Percentiles rank a stretch among this genome's conserved stretches.
Conservation (phyloP, 106 monocot genomes). For the Dendrobium huoshanense region DNA sequence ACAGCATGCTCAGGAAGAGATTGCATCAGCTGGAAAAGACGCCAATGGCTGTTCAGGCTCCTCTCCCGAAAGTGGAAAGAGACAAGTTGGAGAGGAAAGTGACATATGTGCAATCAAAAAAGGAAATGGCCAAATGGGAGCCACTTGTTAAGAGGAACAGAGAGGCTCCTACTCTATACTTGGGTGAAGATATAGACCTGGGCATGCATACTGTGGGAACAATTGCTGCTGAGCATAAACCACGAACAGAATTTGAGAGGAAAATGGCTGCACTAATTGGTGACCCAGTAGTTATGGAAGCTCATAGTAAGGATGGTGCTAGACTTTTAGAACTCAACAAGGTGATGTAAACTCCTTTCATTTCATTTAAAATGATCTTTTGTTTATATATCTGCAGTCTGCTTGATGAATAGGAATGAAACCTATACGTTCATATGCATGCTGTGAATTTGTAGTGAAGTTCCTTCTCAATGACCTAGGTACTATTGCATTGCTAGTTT, state of each 20-base stretch:
- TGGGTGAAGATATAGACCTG: constrained; percentile 59
- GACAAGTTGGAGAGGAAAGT: constrained; percentile 78
- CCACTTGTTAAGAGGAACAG: constrained; percentile 83
- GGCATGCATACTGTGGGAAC: constrained; percentile 73
- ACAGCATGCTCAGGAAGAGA: constrained; percentile 69
- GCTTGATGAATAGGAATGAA: neutral
- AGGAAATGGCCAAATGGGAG: constrained; percentile 96
- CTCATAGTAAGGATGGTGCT: constrained; percentile 72
- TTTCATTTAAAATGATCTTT: neutral
- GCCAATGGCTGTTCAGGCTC: constrained; percentile 52
- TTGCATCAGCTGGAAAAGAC: constrained; percentile 43
- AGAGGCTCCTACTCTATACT: constrained; percentile 76
- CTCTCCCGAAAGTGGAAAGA: constrained; percentile 68
- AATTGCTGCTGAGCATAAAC: constrained; percentile 65
- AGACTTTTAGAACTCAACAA: constrained; percentile 81
- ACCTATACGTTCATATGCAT: neutral
- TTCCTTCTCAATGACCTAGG: neutral
- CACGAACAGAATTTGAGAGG: constrained; percentile 91
- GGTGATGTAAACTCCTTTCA: constrained; percentile 27
- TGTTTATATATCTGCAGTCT: neutral
- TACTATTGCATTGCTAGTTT: neutral
- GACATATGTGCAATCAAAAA: constrained; percentile 62
- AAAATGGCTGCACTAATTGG: constrained; percentile 58
- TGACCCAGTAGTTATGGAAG: constrained; percentile 55
- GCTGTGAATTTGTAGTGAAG: neutral